A percentile compares a stretch with the other conserved stretches of the same genome.
Evolutionary conservation across 495 filamentous ascomycete genomes (phyloP).

Genomic region (Cryomyces antarcticus): DNA sequence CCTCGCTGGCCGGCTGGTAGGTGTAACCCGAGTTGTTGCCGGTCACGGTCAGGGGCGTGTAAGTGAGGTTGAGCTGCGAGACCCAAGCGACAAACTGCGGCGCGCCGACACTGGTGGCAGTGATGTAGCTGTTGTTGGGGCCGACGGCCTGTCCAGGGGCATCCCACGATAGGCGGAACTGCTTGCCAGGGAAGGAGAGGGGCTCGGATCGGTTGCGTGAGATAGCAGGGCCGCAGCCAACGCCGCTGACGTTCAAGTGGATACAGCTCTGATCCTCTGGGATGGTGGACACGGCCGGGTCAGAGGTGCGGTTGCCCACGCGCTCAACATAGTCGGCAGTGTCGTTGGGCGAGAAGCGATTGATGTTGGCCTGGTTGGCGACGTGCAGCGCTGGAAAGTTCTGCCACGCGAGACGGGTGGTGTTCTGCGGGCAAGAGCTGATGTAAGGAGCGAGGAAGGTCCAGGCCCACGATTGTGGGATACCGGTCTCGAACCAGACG

Average conservation of each 20-base stretch:
- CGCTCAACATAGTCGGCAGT: conserved; percentile 32
- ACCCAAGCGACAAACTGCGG: conserved; percentile 60
- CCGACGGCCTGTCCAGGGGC: conserved; percentile 45
- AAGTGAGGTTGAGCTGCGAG: conserved; percentile 70
- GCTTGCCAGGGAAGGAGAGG: conserved; percentile 55
- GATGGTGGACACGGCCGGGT: conserved; percentile 24
- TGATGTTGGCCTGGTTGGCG: conserved; percentile 37
- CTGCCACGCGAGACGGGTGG: conserved; percentile 23
- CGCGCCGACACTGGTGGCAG: conserved; percentile 32
- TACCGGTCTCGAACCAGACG: conserved; percentile 54
- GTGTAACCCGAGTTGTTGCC: conserved; percentile 39
- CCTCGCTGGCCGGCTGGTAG: conserved; percentile 42
- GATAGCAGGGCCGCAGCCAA: conserved; percentile 41
- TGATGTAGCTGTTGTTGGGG: conserved; percentile 67
- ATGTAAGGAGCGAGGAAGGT: conserved; percentile 71
- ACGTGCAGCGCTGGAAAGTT: conserved; percentile 66
- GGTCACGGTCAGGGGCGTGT: conserved; percentile 41
- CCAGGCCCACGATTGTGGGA: conserved; percentile 80
- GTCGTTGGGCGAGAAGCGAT: conserved; percentile 21
- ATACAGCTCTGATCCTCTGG: conserved; percentile 26
- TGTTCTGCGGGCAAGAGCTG: conserved; percentile 50
- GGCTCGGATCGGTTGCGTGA: conserved; percentile 43
- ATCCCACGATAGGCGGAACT: conserved; percentile 57
- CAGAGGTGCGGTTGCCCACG: conserved; percentile 25
- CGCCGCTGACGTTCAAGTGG: conserved; percentile 27